Conservation (phyloP, 805 yeast genomes). For the Ogataea nitratoaversa region DNA sequence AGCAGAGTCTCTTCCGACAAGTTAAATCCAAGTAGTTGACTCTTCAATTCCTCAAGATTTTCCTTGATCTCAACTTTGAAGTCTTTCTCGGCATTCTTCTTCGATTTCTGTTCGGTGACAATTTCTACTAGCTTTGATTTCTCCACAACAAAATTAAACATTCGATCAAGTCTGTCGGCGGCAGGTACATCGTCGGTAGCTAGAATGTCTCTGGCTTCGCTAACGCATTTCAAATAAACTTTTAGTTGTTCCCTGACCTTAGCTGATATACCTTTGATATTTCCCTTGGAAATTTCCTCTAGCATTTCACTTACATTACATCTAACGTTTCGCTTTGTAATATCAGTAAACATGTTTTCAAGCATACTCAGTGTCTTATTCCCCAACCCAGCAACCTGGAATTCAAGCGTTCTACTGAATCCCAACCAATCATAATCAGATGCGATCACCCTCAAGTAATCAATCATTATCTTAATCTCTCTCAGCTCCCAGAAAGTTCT, state of each 20-base stretch:
- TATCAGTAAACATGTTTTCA: slow-evolving; percentile 11
- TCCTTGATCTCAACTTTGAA: slow-evolving; percentile 18
- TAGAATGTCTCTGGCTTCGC: slow-evolving; percentile 14
- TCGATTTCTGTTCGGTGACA: slow-evolving; percentile 16
- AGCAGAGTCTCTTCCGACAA: slow-evolving; percentile 21
- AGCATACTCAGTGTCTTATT: slow-evolving; percentile 34
- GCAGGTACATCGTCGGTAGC: slow-evolving; percentile 1
- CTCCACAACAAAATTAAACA: slow-evolving; percentile 20
- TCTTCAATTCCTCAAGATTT: slow-evolving; percentile 26
- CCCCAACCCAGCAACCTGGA: slow-evolving; percentile 70
- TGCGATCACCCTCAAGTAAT: slow-evolving; percentile 58
- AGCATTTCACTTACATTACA: slow-evolving; percentile 11
- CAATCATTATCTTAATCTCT: slow-evolving; percentile 61
- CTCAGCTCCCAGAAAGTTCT: slow-evolving; percentile 74
- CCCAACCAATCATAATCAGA: slow-evolving; percentile 61
- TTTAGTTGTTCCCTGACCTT: slow-evolving; percentile 23
- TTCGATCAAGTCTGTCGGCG: slow-evolving; percentile 7
- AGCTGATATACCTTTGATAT: slow-evolving; percentile 13
- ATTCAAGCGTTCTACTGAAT: slow-evolving; percentile 48
- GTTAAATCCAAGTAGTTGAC: slow-evolving; percentile 25
- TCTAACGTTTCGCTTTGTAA: slow-evolving; percentile 5
- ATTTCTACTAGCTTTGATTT: slow-evolving; percentile 18
- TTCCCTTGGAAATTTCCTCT: slow-evolving; percentile 8
- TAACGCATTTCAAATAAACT: slow-evolving; percentile 28
- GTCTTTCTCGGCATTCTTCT: slow-evolving; percentile 16